These are phyloP conservation scores for Panaeolus papilionaceus DNA, from an alignment of 768 basidiomycete species.

Conservation along the genomic window DNA sequence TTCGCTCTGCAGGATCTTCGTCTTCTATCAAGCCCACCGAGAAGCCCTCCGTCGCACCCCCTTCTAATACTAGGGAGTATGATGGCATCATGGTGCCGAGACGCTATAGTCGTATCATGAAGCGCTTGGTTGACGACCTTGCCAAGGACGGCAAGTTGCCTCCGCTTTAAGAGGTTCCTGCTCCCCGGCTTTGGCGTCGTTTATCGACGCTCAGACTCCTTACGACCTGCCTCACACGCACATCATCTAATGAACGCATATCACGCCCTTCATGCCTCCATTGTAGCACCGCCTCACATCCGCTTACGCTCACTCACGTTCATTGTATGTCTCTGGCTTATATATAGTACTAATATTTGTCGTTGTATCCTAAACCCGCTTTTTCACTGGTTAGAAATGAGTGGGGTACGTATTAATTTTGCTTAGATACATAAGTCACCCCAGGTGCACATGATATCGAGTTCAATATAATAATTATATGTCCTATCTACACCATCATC, in stretches of 20 bases:
- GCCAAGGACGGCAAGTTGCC: slow-evolving; percentile 2
- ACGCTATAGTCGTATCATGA: slow-evolving; percentile 11
- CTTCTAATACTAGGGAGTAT: background rate
- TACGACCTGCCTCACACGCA: background rate
- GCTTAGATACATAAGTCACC: background rate
- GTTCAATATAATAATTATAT: too few species aligned
- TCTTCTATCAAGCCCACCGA: background rate
- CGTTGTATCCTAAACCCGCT: background rate
- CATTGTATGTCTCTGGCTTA: background rate
- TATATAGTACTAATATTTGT: background rate
- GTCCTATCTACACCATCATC: too few species aligned
- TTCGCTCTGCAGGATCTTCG: background rate
- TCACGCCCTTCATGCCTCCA: background rate
- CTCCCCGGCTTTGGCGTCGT: too few species aligned
- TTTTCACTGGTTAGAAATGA: background rate
- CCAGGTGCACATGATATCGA: too few species aligned
- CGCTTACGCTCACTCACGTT: background rate
- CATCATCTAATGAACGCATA: background rate
- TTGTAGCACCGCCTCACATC: background rate
- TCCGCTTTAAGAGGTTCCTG: background rate
- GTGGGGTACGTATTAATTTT: background rate
- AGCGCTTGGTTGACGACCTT: slow-evolving; percentile 9
- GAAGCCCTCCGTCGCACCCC: background rate
- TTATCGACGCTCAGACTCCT: too few species aligned
- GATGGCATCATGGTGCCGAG: background rate